These are phyloP conservation scores for Periconia macrospinosa DNA, from an alignment of 2,329 filamentous ascomycete genomes.

Conservation along the genomic window DNA sequence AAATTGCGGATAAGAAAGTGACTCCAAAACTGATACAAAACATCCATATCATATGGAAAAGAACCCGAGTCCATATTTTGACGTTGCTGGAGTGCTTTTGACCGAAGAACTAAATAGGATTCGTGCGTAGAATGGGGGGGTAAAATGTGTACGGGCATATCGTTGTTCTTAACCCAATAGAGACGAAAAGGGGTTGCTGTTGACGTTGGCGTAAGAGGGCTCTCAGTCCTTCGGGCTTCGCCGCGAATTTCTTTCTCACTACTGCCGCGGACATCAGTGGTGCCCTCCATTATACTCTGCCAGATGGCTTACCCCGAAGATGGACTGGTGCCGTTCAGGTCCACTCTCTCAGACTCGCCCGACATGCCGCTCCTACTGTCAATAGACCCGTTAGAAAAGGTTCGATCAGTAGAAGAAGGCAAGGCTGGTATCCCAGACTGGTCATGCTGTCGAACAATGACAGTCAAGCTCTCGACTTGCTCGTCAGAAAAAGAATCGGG, in stretches of 20 bases:
- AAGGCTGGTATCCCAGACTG: slow-evolving; percentile 33
- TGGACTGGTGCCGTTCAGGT: slow-evolving; percentile 38
- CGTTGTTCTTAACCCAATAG: slow-evolving; percentile 56
- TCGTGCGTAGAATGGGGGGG: slow-evolving; percentile 51
- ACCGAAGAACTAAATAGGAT: slow-evolving; percentile 52
- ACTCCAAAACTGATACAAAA: slow-evolving; percentile 75
- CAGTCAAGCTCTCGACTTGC: slow-evolving; percentile 55
- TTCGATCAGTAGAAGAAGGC: slow-evolving; percentile 42
- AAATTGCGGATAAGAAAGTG: slow-evolving; percentile 73
- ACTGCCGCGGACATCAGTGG: slow-evolving; percentile 26
- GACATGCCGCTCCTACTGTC: slow-evolving; percentile 54
- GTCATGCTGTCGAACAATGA: slow-evolving; percentile 53
- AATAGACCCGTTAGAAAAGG: slow-evolving; percentile 60
- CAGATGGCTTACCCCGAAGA: slow-evolving; percentile 32
- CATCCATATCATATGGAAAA: slow-evolving; percentile 62
- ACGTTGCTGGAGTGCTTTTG: slow-evolving; percentile 55
- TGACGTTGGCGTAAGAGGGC: slow-evolving; percentile 19
- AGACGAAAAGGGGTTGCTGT: slow-evolving; percentile 40
- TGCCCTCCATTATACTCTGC: slow-evolving; percentile 7
- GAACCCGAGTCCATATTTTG: slow-evolving; percentile 46
- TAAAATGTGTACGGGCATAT: slow-evolving; percentile 46
- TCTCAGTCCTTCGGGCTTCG: slow-evolving; percentile 20
- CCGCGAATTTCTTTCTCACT: slow-evolving; percentile 21
- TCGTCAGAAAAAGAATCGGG: slow-evolving; percentile 55
- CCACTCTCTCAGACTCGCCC: slow-evolving; percentile 49